phyloP scores from a whole-genome alignment of 2,329 filamentous ascomycete genomes.

The Curvularia hawaiiensis region DNA sequence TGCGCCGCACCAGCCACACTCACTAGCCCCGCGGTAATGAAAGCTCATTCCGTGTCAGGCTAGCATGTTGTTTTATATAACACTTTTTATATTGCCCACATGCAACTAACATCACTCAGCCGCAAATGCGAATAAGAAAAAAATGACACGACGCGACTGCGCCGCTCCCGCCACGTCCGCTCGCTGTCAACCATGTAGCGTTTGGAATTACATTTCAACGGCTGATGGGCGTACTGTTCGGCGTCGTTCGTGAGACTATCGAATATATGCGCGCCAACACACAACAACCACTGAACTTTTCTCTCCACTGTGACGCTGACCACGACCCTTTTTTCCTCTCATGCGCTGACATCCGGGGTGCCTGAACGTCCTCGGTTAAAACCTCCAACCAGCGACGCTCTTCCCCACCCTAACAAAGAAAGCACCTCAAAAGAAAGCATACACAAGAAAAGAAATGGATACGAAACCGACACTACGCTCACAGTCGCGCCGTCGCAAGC shows the following conservation, averaged over 20 bases:
- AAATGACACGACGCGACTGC: background rate
- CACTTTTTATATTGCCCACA: conserved; percentile 16
- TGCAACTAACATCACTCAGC: conserved; percentile 1
- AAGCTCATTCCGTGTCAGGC: conserved; percentile 4
- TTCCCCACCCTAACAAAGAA: background rate
- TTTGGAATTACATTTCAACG: background rate
- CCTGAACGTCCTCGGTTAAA: background rate
- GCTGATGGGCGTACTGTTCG: background rate
- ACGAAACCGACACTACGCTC: conserved; percentile 12
- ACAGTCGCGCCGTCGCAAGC: conserved; percentile 32
- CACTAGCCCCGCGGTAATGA: background rate
- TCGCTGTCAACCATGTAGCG: background rate
- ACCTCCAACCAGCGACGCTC: background rate
- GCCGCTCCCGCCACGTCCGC: conserved; percentile 8
- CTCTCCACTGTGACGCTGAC: background rate
- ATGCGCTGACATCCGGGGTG: background rate
- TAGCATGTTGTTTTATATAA: conserved; percentile 5
- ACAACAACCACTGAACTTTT: background rate
- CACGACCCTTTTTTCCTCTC: background rate
- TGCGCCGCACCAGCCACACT: background rate
- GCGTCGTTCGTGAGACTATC: background rate
- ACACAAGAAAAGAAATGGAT: conserved; percentile 12
- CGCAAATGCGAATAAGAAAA: background rate
- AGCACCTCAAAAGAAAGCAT: background rate
- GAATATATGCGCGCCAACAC: background rate